These are phyloP conservation scores for Termitomyces sp. DNA, from an alignment of 768 basidiomycete genomes.

Conservation along the genomic window DNA sequence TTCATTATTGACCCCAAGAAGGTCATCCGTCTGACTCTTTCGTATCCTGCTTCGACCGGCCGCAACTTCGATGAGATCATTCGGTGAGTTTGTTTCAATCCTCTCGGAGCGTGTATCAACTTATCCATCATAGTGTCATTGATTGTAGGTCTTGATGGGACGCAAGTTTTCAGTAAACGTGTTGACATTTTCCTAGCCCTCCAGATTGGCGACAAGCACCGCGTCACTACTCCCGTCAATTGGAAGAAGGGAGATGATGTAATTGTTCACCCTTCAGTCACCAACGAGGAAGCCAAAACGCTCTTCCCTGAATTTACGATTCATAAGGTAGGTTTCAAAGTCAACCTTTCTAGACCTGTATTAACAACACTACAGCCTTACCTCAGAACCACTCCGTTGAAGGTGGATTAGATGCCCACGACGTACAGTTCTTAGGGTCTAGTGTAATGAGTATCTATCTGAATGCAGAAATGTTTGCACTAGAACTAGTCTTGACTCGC, in stretches of 20 bases:
- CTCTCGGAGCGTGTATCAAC: conserved; percentile 4
- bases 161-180: conserved; percentile 37
- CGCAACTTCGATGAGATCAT: conserved; percentile 79
- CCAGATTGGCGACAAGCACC: conserved; percentile 85
- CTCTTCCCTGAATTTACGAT: conserved; percentile 82
- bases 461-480: no score
- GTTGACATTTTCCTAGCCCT: conserved; percentile 46
- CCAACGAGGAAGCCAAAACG: conserved; percentile 85
- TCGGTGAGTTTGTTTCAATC: conserved; percentile 27
- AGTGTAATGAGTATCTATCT: not conserved
- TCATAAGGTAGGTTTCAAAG: conserved; percentile 60
- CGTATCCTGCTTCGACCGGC: conserved; percentile 95
- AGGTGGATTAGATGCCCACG: conserved; percentile 23
- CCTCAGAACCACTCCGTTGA: conserved; percentile 74
- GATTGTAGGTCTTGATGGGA: conserved; percentile 46
- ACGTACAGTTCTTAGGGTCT: not conserved
- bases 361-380: conserved; percentile 56
- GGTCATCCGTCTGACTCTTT: conserved; percentile 82
- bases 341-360: not conserved
- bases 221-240: conserved; percentile 88
- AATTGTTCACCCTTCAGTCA: conserved; percentile 84
- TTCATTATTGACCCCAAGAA: conserved; percentile 98
- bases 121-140: conserved; percentile 49
- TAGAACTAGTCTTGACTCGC: no score
- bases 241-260: conserved; percentile 94